Percentiles rank a stretch among this genome's conserved stretches.
These are phyloP conservation scores for Lichtheimia ornata DNA, from an alignment of 371 early-diverging fungal species.

Conservation along the genomic window DNA sequence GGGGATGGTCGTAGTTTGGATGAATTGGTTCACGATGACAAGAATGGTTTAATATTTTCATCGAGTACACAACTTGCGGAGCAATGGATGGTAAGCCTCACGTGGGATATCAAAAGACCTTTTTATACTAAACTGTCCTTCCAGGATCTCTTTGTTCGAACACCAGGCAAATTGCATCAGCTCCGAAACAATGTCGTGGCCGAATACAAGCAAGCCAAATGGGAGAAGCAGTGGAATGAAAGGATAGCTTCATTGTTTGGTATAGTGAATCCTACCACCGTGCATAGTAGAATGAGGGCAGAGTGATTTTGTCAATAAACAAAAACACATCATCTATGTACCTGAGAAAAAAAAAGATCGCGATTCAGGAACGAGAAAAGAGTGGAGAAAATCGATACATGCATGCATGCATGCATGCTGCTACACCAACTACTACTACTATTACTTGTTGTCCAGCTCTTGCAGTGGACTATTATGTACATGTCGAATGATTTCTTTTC, in stretches of 20 bases:
- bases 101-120: neutral
- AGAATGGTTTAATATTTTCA: conserved; percentile 83
- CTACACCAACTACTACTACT: no score
- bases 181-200: conserved; percentile 35
- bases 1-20: conserved; percentile 51
- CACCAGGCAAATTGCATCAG: conserved; percentile 25
- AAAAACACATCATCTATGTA: no score
- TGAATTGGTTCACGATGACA: conserved; percentile 76
- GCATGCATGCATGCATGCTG: neutral
- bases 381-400: no score
- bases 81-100: conserved; percentile 43
- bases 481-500: no score
- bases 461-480: no score
- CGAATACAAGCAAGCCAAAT: conserved; percentile 39
- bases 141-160: conserved; percentile 42
- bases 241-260: no score
- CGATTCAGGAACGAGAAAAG: neutral
- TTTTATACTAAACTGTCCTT: neutral
- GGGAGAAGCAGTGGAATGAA: conserved; percentile 41
- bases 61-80: conserved; percentile 65
- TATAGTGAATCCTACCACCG: no score
- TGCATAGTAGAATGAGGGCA: no score
- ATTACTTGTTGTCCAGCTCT: no score
- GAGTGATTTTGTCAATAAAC: no score
- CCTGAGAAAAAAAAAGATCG: neutral